Evolutionary conservation across 768 basidiomycete genomes (phyloP).

Genomic region (Termitomyces sp.): DNA sequence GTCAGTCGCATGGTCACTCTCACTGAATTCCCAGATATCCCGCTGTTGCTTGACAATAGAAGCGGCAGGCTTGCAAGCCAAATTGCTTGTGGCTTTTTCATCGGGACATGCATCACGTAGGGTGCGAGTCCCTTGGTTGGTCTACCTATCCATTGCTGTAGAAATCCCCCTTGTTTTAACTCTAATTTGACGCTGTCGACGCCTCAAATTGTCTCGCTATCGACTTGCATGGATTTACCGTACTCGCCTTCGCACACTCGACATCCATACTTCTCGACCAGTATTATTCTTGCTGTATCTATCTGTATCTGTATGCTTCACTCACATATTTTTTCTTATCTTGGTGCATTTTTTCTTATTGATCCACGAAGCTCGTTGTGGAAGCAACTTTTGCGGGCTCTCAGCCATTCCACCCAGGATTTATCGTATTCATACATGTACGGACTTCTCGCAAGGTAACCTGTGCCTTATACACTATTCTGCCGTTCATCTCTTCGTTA

Average conservation of each 20-base stretch:
- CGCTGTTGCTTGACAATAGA: neutral
- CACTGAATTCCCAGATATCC: neutral
- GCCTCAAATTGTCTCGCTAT: neutral
- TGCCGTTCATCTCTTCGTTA: too few relatives aligned
- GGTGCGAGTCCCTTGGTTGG: neutral
- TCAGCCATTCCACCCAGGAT: neutral
- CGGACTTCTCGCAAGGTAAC: neutral
- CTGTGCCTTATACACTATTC: too few relatives aligned
- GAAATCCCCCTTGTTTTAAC: neutral
- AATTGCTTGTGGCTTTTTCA: neutral
- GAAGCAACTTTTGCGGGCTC: neutral
- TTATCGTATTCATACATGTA: neutral
- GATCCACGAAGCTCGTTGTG: neutral
- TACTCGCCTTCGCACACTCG: neutral
- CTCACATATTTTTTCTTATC: neutral
- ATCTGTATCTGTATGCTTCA: conserved; percentile 6
- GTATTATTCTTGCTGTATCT: conserved; percentile 10
- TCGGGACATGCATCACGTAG: neutral
- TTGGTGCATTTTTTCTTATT: neutral
- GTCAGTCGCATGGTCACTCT: neutral
- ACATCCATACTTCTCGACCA: neutral
- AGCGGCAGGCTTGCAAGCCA: neutral
- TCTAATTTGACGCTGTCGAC: neutral
- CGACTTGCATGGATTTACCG: too few relatives aligned
- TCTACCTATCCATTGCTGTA: neutral